These are phyloP conservation scores for Colletotrichum orbiculare DNA, from an alignment of 2,329 filamentous ascomycete species.

Conservation along the genomic window DNA sequence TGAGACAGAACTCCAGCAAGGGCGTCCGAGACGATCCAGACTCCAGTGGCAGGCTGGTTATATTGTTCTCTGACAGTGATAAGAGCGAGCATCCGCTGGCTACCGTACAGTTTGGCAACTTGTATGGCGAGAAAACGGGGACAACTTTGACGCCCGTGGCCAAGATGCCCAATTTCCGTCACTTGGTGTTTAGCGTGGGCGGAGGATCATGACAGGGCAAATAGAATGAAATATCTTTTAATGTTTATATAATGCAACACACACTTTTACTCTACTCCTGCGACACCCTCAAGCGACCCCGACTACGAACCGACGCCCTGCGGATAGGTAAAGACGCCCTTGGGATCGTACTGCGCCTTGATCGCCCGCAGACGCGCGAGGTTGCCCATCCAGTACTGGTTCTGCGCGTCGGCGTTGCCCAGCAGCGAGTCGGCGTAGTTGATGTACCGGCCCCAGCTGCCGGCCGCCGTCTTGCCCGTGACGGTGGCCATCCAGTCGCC, in stretches of 20 bases:
- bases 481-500: conserved; percentile 55
- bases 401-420: conserved; percentile 57
- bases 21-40: too few species aligned
- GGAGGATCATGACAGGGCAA: neutral
- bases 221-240: neutral
- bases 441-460: conserved; percentile 60
- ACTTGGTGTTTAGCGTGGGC: conserved; percentile 5
- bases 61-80: too few species aligned
- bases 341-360: conserved; percentile 53
- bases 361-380: conserved; percentile 49
- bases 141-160: neutral
- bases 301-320: conserved; percentile 38
- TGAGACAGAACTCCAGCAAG: too few species aligned
- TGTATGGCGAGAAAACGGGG: neutral
- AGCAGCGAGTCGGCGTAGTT: conserved; percentile 65
- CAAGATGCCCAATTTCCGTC: neutral
- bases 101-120: too few species aligned
- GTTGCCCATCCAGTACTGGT: conserved; percentile 59
- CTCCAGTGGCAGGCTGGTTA: too few species aligned
- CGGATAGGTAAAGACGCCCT: conserved; percentile 55
- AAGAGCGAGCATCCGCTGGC: too few species aligned
- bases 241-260: neutral
- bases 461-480: conserved; percentile 48
- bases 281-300: neutral
- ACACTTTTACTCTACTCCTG: neutral